Conservation (phyloP, 805 yeast species). For the Kodamaea hsintzibuensis region DNA sequence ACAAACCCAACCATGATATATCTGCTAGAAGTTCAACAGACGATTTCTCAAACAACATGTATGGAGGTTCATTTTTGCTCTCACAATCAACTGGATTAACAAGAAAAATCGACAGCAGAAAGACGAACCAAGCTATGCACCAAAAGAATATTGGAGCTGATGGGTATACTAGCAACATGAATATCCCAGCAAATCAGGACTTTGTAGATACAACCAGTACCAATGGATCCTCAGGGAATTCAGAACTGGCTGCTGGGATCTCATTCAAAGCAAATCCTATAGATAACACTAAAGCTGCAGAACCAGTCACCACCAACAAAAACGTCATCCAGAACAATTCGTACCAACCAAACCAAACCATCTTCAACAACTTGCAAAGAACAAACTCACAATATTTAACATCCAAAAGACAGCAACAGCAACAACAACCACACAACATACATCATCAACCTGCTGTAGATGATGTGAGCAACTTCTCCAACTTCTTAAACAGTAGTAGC, state of each 20-base stretch:
- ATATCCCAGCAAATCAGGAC: slow-evolving; percentile 10
- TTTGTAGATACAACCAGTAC: slow-evolving; percentile 5
- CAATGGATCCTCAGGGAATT: neutral
- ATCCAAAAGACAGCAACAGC: slow-evolving; percentile 20
- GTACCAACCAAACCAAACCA: slow-evolving; percentile 44
- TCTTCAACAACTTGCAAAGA: slow-evolving; percentile 42
- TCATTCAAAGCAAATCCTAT: slow-evolving; percentile 34
- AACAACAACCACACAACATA: no score
- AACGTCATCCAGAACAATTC: slow-evolving; percentile 36
- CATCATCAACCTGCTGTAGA: slow-evolving; percentile 5
- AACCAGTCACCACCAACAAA: slow-evolving; percentile 34
- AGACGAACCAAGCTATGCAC: neutral
- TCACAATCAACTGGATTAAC: slow-evolving; percentile 46
- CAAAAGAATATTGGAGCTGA: slow-evolving; percentile 12
- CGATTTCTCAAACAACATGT: slow-evolving; percentile 31
- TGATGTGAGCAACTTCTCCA: slow-evolving; percentile 32
- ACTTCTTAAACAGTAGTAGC: slow-evolving; percentile 23
- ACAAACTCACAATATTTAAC: slow-evolving; percentile 36
- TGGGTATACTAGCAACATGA: slow-evolving; percentile 7
- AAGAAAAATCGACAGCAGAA: slow-evolving; percentile 29
- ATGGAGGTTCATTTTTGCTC: slow-evolving; percentile 43
- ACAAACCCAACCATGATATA: neutral
- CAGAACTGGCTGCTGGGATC: slow-evolving; percentile 25
- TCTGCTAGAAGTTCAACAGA: slow-evolving; percentile 24
- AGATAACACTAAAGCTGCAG: slow-evolving; percentile 21